Evolutionary conservation across 495 filamentous ascomycete species (phyloP), one percentile per base, ranked within the genome.

Genomic region (Aeminium ludgeri): DNA sequence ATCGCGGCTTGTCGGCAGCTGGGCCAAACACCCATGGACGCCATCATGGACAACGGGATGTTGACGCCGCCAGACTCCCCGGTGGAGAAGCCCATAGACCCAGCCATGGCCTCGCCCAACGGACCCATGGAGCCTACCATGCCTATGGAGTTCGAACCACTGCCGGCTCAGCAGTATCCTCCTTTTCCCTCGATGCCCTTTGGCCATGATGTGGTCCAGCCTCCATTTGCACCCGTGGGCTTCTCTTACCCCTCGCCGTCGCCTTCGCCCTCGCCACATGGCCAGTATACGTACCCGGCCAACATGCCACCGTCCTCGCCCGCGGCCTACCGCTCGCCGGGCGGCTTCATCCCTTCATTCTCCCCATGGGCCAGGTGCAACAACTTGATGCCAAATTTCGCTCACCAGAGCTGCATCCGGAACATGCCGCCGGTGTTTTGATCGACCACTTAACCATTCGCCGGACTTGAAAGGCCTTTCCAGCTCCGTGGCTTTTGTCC

Each of bases 1-100:
- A 91, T 97, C 53, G 50, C 79, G 43, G 65, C 74, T 37, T 96
- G 87, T 62, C 66, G 73, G 20, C 64, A 66, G 45, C 82, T 97
- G 56, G 89, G 89, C 8, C 47, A 50, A 27, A 44, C 38, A 6
- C 41, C 48, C 46, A 34, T 53, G 43, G 25, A 27, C 20, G 30
- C 50, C 53, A 29, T 51, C 30, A 10, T 34, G 31, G 28, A 16
- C 8, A n/a, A 27, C 6, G n/a, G n/a, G n/a, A 3, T 8, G 23
- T 4, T 30, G 2, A 43, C 34, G 10, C 48, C 48, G 13, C 23
- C 31, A 4, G 41, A 41, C 40, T 51, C 48, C 5, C 43, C 48
- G 1, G 36, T 36, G 7, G 32, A 31, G 31, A 15, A 44, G 20
- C 15, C 37, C 3, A 20, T 41, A 13, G 37, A 41, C 6, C 7